phyloP scores from a whole-genome alignment of 2,329 filamentous ascomycete species.

The Talaromyces sp. region DNA sequence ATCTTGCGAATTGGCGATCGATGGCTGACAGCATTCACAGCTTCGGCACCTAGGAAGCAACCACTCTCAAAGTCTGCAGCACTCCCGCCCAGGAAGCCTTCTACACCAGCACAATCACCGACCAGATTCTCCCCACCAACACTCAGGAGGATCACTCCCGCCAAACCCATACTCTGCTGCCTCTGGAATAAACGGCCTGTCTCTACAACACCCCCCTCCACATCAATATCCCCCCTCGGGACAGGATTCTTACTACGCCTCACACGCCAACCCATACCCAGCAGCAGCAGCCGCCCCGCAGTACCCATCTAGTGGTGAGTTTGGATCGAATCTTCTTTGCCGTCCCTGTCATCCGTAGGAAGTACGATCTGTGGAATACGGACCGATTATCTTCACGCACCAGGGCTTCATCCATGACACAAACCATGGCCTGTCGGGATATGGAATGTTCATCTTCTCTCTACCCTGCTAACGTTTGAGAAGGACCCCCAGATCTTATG shows the following conservation, averaged over 20 bases:
- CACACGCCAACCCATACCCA: slow-evolving; percentile 78
- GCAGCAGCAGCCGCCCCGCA: slow-evolving; percentile 77
- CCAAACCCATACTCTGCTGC: slow-evolving; percentile 31
- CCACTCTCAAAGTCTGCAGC: slow-evolving; percentile 26
- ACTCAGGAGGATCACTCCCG: slow-evolving; percentile 41
- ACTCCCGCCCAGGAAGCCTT: slow-evolving; percentile 29
- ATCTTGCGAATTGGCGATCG: slow-evolving; percentile 8
- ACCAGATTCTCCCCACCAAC: slow-evolving; percentile 62
- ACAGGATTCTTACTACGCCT: slow-evolving; percentile 71
- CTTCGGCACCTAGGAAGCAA: slow-evolving; percentile 33
- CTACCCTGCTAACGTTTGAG: slow-evolving; percentile 31
- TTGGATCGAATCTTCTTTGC: slow-evolving; percentile 12
- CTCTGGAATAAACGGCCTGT: slow-evolving; percentile 39
- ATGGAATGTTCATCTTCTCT: not conserved
- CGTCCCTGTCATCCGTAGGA: not conserved
- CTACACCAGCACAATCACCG: slow-evolving; percentile 30
- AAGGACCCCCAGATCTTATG: slow-evolving; percentile 72
- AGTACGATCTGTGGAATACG: not conserved
- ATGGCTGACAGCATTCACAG: slow-evolving; percentile 21
- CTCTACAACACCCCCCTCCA: slow-evolving; percentile 51
- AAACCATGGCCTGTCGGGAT: not conserved
- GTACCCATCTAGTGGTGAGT: slow-evolving; percentile 83
- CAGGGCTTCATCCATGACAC: not conserved
- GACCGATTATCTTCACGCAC: not conserved
- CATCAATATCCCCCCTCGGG: slow-evolving; percentile 65